phyloP scores from a whole-genome alignment of 805 yeast species.

The Ogataea salicorniae region DNA sequence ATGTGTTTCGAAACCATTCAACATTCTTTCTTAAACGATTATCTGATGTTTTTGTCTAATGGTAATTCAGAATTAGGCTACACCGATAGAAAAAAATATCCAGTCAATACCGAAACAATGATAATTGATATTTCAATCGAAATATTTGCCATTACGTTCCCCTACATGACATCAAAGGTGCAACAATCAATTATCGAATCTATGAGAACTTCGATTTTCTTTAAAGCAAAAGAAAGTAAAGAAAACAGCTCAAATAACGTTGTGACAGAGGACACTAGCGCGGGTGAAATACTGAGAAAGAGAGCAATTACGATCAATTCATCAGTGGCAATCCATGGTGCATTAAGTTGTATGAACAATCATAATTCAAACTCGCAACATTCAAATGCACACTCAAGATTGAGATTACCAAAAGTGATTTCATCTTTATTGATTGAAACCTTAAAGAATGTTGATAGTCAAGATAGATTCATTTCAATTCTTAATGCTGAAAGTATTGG shows the following conservation, averaged over 20 bases:
- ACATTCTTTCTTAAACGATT: slow-evolving; percentile 38
- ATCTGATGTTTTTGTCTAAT: slow-evolving; percentile 29
- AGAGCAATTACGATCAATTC: slow-evolving; percentile 57
- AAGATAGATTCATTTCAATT: slow-evolving; percentile 17
- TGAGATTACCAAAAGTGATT: slow-evolving; percentile 20
- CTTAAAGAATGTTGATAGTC: slow-evolving; percentile 20
- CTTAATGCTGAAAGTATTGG: slow-evolving; percentile 32
- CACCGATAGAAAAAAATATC: slow-evolving; percentile 29
- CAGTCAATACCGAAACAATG: slow-evolving; percentile 44
- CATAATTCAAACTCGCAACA: slow-evolving; percentile 11
- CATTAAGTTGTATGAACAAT: slow-evolving; percentile 29
- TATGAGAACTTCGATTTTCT: slow-evolving; percentile 51
- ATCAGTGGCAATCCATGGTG: slow-evolving; percentile 58
- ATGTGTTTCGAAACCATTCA: slow-evolving; percentile 33
- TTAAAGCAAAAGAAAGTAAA: slow-evolving; percentile 28
- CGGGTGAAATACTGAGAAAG: slow-evolving; percentile 20
- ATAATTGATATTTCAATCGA: slow-evolving; percentile 77
- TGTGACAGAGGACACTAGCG: slow-evolving; percentile 7
- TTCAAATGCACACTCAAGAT: slow-evolving; percentile 2
- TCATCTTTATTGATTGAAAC: slow-evolving; percentile 24
- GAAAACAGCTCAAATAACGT: slow-evolving; percentile 7
- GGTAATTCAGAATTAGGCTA: slow-evolving; percentile 28
- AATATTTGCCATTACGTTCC: slow-evolving; percentile 65
- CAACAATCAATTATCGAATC: slow-evolving; percentile 87
- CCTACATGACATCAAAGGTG: slow-evolving; percentile 66